A percentile compares a stretch with the other conserved stretches of the same genome.
phyloP scores from a whole-genome alignment of 75 land plant species.

The Pinus tabuliformis region DNA sequence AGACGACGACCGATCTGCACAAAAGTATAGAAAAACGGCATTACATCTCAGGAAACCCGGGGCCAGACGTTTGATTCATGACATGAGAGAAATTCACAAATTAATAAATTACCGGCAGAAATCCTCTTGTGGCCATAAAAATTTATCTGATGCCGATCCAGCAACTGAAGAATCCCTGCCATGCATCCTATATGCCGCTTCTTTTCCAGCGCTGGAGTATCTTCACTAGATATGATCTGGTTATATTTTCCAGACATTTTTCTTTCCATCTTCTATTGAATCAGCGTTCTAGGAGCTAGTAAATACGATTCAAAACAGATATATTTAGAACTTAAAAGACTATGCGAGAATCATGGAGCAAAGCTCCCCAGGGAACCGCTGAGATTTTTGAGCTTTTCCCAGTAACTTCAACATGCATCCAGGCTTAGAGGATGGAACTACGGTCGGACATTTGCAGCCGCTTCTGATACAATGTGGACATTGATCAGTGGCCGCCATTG shows the following conservation, averaged over 20 bases:
- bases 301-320: too few species aligned
- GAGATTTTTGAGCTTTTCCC: too few species aligned
- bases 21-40: not conserved
- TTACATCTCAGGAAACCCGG: not conserved
- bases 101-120: not conserved
- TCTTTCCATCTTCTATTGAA: too few species aligned
- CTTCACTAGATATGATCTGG: not conserved
- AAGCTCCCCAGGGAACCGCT: too few species aligned
- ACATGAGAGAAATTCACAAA: not conserved
- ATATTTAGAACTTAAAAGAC: too few species aligned
- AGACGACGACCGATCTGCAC: not conserved
- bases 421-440: too few species aligned
- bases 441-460: too few species aligned
- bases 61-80: not conserved
- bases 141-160: not conserved
- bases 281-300: too few species aligned
- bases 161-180: not conserved
- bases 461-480: too few species aligned
- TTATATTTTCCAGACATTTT: conserved; percentile 2
- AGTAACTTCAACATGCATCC: too few species aligned
- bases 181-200: conserved; percentile 4
- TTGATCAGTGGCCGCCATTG: too few species aligned
- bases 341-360: too few species aligned
- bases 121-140: conserved; percentile 1
- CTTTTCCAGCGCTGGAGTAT: not conserved